Evolutionary conservation across 1,139 yeast species (phyloP).

Genomic region (Zygosaccharomyces pseudobailii): DNA sequence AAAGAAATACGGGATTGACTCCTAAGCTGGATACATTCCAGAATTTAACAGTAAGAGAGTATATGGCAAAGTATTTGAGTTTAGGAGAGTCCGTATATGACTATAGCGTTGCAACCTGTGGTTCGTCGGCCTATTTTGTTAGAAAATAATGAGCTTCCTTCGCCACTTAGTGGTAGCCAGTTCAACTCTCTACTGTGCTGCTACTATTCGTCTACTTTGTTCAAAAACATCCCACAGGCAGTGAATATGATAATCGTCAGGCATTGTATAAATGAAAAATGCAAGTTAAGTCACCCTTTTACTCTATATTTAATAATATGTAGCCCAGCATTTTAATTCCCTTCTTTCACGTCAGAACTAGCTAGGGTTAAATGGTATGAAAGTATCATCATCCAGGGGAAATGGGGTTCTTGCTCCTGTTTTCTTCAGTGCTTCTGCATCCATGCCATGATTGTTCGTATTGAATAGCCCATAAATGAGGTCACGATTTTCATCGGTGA

Average conservation of each 20-base stretch:
- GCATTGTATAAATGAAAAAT: too few relatives aligned
- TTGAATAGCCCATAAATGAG: conserved; percentile 14
- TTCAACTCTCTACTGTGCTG: too few relatives aligned
- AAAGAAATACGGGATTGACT: conserved; percentile 79
- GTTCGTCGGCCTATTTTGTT: conserved; percentile 68
- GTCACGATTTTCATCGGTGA: conserved; percentile 26
- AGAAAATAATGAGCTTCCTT: conserved; percentile 40
- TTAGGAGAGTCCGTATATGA: conserved; percentile 85
- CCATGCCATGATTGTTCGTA: background rate
- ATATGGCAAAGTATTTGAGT: conserved; percentile 64
- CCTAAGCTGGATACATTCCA: conserved; percentile 39
- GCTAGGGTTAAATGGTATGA: conserved; percentile 38
- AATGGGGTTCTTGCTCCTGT: background rate
- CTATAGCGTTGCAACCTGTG: conserved; percentile 63
- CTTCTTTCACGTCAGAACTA: conserved; percentile 10
- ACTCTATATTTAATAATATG: too few relatives aligned
- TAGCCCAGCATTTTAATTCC: background rate
- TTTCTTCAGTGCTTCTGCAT: background rate
- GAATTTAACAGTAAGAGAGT: conserved; percentile 51
- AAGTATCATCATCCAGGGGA: conserved; percentile 18
- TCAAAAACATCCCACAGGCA: too few relatives aligned
- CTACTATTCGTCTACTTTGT: too few relatives aligned
- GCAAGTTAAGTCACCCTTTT: too few relatives aligned
- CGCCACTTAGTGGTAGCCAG: too few relatives aligned
- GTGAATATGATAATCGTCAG: too few relatives aligned